Base-by-base conservation (phyloP, 2,329 filamentous ascomycete species). In the Cladosporium sp. region DNA sequence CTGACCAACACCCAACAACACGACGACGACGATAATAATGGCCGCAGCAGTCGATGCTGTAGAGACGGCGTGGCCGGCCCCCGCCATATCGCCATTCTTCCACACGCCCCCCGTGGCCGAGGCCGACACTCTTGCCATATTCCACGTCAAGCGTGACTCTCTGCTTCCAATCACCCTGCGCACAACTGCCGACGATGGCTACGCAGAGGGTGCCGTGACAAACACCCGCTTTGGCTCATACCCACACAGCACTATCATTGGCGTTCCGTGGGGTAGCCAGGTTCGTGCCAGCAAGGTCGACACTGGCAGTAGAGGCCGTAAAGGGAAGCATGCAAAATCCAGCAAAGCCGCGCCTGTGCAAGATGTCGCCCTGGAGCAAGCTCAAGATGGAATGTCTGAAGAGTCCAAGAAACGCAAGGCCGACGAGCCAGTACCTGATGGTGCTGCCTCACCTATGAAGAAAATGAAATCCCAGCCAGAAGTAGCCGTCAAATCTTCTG, bases 211-310 rank as follows among this genome's bases (percentile, higher is more conserved):
- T 52, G 74, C 74, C 19, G 77, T 80, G 42, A 84, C 92, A 55
- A 97, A 96, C 75, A 99, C 93, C 1, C 86, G 92, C 44, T 99
- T 96, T 68, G 94, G 94, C 49, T 96, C 92, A 13, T 81, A 77
- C 56, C 78, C 78, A 2, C 78, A 81, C 64, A 77, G 70, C 61
- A 79, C 77, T 0, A 71, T 81, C 24, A 68, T 96, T 56, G 80
- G 84, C 4, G 79, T 91, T 55, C 88, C 90, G 40, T 97, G 93
- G 93, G 94, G 94, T 25, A 91, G 89, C 6, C 94, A 97, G 71
- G 86, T 97, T 20, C 83, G 90, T 47, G 94, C 94, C 7, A 96
- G 91, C 1, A 84, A 87, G 32, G 91, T 97, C 57, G 90, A 97
- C 68, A 97, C 92, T 0, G 91, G 92, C 12, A 94, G 91, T n/a